Base-by-base conservation (phyloP, 2,329 filamentous ascomycete genomes). In the Herpotrichia juniperi region DNA sequence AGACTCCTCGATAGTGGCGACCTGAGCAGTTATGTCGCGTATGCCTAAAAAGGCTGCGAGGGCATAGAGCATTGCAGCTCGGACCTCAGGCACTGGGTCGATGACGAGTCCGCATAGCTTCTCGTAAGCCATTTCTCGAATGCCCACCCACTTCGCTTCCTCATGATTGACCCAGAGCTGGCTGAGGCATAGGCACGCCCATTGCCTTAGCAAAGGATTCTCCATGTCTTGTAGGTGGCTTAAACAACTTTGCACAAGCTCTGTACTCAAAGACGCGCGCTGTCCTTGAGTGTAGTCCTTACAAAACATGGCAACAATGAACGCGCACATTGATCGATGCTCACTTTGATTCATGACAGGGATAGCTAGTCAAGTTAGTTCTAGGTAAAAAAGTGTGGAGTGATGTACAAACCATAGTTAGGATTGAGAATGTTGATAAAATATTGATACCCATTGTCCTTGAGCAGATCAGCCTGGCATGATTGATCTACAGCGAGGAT, bases 311-410 rank as follows among this genome's bases (percentile, higher is more conserved):
- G 93, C 90, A 35, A 97, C 85, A 56, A 99, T 96, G 70, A 99
- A 99, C 1, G 94, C 93, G 72, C 94, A 97, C 94, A 99, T 99
- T 37, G 94, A 94, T 68, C 96, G 91, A 78, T 99, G 94, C 76
- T 97, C 94, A 62, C 92, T 91, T 48, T 87, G 87, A 68, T 97
- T 96, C 28, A 89, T 87, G 19, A 96, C 89, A 0, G 92, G 91
- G 44, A 97, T 87, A 1, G 86, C 76, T 63, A n/a, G 19, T 28
- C 2, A 42, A 10, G 26, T 63, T 48, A 63, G 56, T 46, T 53
- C 31, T 11, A 31, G 9, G 22, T 7, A 9, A 14, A 3, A 26
- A 19, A 49, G 3, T 10, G 3, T 14, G 8, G 19, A 32, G 22
- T 55, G 45, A 7, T 50, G 5, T 22, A 35, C 53, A 35, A 47